Conservation (phyloP, 1,284 basidiomycete species). For the Melanopsichium pennsylvanicum region DNA sequence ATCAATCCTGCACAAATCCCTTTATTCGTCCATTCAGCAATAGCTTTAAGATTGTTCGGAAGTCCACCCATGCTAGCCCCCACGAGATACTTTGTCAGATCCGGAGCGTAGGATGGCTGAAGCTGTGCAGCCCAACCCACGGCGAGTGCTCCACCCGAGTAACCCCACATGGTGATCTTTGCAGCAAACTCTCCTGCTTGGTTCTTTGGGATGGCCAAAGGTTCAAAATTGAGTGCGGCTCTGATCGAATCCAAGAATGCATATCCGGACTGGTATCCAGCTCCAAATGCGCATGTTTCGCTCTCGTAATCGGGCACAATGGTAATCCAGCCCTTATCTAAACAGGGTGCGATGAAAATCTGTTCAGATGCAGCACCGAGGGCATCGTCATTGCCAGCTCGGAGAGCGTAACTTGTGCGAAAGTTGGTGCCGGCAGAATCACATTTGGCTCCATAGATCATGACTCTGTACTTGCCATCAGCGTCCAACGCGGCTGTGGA, state of each 20-base stretch:
- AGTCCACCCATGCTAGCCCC: slow-evolving; percentile 56
- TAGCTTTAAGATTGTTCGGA: slow-evolving; percentile 48
- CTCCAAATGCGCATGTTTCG: slow-evolving; percentile 55
- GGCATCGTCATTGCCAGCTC: slow-evolving; percentile 28
- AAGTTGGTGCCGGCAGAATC: slow-evolving; percentile 42
- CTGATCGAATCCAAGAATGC: slow-evolving; percentile 55
- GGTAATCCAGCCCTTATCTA: slow-evolving; percentile 55
- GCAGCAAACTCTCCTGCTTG: slow-evolving; percentile 10
- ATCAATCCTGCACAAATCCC: slow-evolving; percentile 46
- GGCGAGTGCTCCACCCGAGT: slow-evolving; percentile 61
- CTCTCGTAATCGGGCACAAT: slow-evolving; percentile 59
- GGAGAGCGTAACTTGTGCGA: slow-evolving; percentile 39
- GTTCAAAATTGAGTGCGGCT: slow-evolving; percentile 43
- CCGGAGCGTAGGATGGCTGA: slow-evolving; percentile 47
- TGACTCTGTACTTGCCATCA: slow-evolving; percentile 26
- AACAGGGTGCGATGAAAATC: slow-evolving; percentile 49
- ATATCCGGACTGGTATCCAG: slow-evolving; percentile 49
- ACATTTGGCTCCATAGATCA: slow-evolving; percentile 37
- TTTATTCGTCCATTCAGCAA: slow-evolving; percentile 40
- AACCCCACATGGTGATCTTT: slow-evolving; percentile 53
- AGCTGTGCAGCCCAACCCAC: slow-evolving; percentile 58
- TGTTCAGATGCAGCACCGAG: slow-evolving; percentile 48
- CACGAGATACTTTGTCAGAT: slow-evolving; percentile 41
- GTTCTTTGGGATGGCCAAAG: slow-evolving; percentile 29
- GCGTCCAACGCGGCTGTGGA: slow-evolving; percentile 22